A percentile compares a stretch with the other conserved stretches of the same genome.
These are phyloP conservation scores for Thelonectria olida DNA, from an alignment of 2,329 filamentous ascomycete species.

Conservation along the genomic window DNA sequence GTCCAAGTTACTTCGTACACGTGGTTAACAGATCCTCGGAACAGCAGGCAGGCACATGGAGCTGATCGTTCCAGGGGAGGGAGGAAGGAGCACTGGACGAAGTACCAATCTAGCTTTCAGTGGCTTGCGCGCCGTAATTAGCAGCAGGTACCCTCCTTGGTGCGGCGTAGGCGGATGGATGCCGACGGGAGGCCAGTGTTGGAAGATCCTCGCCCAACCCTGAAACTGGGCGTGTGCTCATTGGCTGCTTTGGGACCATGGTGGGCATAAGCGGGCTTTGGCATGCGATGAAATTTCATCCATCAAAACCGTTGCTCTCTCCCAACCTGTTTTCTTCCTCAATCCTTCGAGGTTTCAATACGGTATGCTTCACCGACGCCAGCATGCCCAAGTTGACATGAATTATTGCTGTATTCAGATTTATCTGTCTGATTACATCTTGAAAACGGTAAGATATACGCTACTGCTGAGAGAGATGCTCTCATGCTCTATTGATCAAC, in stretches of 20 bases:
- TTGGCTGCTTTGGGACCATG: conserved; percentile 26
- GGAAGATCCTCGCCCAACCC: conserved; percentile 12
- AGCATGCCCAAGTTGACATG: neutral
- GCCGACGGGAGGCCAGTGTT: conserved; percentile 10
- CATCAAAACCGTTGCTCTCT: conserved; percentile 12
- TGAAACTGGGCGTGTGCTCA: conserved; percentile 23
- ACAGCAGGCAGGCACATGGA: neutral
- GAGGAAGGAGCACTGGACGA: neutral
- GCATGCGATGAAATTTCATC: conserved; percentile 33
- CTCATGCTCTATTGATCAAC: neutral
- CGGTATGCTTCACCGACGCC: conserved; percentile 1
- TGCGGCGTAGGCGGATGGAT: neutral
- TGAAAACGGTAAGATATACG: conserved; percentile 3
- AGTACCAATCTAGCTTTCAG: too few relatives aligned
- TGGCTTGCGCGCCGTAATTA: too few relatives aligned
- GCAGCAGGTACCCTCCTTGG: neutral
- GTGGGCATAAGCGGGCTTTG: conserved; percentile 25
- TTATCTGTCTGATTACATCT: neutral
- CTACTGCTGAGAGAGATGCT: neutral
- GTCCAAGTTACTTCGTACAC: conserved; percentile 14
- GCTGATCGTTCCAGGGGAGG: conserved; percentile 8
- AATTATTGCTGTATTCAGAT: neutral
- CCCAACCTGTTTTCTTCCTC: conserved; percentile 8
- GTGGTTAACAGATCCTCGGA: conserved; percentile 4
- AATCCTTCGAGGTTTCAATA: conserved; percentile 6